Evolutionary conservation across 2,329 filamentous ascomycete species (phyloP).

Genomic region (Thielaviopsis populi): DNA sequence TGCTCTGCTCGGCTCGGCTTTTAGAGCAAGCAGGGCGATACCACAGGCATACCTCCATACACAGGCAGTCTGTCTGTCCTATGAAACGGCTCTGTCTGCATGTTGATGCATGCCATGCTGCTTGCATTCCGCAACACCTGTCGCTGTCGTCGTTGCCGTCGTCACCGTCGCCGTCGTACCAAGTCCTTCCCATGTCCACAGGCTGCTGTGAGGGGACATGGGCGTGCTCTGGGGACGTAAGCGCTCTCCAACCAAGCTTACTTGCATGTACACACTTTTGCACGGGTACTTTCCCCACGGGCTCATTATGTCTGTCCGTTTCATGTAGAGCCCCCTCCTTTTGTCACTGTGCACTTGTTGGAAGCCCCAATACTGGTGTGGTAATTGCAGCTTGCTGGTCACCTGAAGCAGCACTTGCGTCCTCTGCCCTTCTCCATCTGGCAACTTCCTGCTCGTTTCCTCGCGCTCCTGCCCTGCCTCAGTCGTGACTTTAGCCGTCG

Average conservation of each 20-base stretch:
- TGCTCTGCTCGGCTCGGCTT: no score
- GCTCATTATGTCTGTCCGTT: background rate
- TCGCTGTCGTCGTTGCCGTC: no score
- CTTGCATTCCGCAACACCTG: no score
- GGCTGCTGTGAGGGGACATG: background rate
- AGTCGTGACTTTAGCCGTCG: conserved; percentile 3
- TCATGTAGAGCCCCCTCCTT: background rate
- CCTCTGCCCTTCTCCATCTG: no score
- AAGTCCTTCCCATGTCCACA: background rate
- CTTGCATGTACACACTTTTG: background rate
- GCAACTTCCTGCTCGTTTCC: background rate
- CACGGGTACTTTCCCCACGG: background rate
- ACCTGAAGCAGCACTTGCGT: no score
- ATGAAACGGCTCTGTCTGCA: no score
- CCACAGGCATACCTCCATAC: background rate
- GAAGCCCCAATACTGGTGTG: no score
- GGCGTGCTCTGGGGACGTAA: background rate
- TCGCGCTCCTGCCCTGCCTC: background rate
- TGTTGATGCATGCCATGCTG: no score
- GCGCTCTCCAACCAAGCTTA: background rate
- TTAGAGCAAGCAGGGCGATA: no score
- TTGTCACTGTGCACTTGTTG: no score
- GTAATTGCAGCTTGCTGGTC: no score
- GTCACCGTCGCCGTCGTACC: no score
- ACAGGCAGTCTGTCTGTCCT: background rate